Percentiles rank a stretch among this genome's conserved stretches.
Evolutionary conservation across 768 basidiomycete species (phyloP).

Genomic region (Lactifluus piperatus): DNA sequence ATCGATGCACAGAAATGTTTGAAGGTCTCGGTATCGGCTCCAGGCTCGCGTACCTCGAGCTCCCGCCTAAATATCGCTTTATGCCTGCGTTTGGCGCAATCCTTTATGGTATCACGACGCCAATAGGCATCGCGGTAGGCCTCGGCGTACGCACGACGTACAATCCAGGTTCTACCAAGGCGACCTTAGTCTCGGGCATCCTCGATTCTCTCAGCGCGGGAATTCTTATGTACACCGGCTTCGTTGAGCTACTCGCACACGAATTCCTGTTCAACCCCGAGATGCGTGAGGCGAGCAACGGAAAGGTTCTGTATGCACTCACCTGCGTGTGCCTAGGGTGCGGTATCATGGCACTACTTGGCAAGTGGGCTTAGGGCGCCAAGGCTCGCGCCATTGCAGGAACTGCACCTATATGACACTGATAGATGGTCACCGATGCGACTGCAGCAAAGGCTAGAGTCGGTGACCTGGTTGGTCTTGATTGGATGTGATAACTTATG

Average conservation of each 20-base stretch:
- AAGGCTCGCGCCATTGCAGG: not conserved
- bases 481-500: not conserved
- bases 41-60: conserved; percentile 67
- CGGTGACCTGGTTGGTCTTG: not conserved
- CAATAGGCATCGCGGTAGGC: conserved; percentile 81
- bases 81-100: conserved; percentile 52
- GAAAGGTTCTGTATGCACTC: conserved; percentile 62
- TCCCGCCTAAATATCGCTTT: conserved; percentile 46
- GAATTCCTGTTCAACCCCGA: conserved; percentile 89
- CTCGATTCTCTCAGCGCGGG: conserved; percentile 83
- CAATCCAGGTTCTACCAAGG: conserved; percentile 68
- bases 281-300: conserved; percentile 63
- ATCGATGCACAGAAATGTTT: conserved; percentile 58
- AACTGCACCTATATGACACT: not conserved
- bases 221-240: conserved; percentile 79
- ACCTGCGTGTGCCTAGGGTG: conserved; percentile 76
- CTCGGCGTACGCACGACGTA: conserved; percentile 69
- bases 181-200: conserved; percentile 75
- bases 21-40: conserved; percentile 93
- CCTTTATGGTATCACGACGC: conserved; percentile 71
- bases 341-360: conserved; percentile 85
- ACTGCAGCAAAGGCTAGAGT: not conserved
- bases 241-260: conserved; percentile 89
- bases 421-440: not conserved
- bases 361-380: conserved; percentile 63